Evolutionary conservation across 768 basidiomycete species (phyloP).

Genomic region (Collybia sp.): DNA sequence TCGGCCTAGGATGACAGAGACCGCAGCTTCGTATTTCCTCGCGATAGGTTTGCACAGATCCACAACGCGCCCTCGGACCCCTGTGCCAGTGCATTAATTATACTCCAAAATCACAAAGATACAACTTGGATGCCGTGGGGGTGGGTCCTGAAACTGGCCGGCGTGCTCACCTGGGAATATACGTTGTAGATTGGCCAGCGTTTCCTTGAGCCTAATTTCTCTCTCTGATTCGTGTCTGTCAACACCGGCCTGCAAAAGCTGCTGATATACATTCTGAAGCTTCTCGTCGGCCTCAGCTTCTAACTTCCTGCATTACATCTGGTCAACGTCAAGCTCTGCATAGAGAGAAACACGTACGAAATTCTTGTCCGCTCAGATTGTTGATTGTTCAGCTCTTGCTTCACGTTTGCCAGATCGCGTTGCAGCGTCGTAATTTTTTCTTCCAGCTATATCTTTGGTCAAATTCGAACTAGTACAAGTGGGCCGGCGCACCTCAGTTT

Average conservation of each 20-base stretch:
- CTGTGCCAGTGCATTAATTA: slow-evolving; percentile 28
- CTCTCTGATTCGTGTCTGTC: slow-evolving; percentile 85
- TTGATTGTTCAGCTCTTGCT: slow-evolving; percentile 79
- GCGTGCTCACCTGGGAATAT: slow-evolving; percentile 84
- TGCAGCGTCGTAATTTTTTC: slow-evolving; percentile 51
- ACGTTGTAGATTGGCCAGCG: slow-evolving; percentile 74
- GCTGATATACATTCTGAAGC: slow-evolving; percentile 72
- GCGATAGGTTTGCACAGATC: slow-evolving; percentile 95
- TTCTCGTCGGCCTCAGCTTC: slow-evolving; percentile 93
- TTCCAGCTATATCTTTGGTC: slow-evolving; percentile 42
- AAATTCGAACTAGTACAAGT: background rate
- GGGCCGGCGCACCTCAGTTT: slow-evolving; percentile 45
- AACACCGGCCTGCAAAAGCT: slow-evolving; percentile 86
- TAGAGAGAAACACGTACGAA: slow-evolving; percentile 41
- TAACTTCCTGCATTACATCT: slow-evolving; percentile 54
- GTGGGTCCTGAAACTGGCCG: no score
- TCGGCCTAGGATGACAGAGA: slow-evolving; percentile 87
- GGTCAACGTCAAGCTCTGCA: background rate
- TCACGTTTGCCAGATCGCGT: slow-evolving; percentile 56
- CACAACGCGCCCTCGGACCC: slow-evolving; percentile 88
- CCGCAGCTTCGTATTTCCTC: slow-evolving; percentile 88
- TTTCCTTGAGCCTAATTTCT: slow-evolving; percentile 83
- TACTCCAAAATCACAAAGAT: background rate
- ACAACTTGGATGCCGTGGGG: no score
- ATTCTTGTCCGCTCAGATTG: slow-evolving; percentile 81